phyloP scores from a whole-genome alignment of 2,329 filamentous ascomycete species.

The Cordyceps cateniannulata region DNA sequence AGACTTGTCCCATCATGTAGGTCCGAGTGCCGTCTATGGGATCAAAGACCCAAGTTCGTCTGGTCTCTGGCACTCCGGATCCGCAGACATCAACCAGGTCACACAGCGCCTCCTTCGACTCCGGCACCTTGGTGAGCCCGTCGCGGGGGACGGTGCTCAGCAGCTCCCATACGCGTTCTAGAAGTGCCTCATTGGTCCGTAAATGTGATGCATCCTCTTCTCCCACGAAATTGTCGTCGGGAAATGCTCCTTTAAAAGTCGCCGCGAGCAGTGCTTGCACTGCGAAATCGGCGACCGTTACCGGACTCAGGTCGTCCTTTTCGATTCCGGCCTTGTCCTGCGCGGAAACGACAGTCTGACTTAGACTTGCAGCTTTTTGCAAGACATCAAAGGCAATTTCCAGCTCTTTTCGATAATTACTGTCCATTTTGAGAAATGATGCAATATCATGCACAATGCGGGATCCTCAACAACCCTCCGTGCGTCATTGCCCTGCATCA shows the following conservation, averaged over 20 bases:
- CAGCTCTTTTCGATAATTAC: constrained; percentile 36
- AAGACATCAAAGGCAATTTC: constrained; percentile 36
- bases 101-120: constrained; percentile 40
- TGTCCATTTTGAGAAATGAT: constrained; percentile 31
- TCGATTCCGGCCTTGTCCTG: constrained; percentile 44
- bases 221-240: constrained; percentile 45
- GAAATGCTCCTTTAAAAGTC: constrained; percentile 44
- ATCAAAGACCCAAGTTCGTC: constrained; percentile 51
- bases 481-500: not conserved
- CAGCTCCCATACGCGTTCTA: constrained; percentile 42
- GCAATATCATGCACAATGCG: not conserved
- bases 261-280: constrained; percentile 49
- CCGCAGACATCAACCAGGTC: constrained; percentile 48
- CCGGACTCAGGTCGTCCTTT: constrained; percentile 50
- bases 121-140: constrained; percentile 24
- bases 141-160: constrained; percentile 25
- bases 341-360: constrained; percentile 39
- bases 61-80: constrained; percentile 27
- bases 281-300: constrained; percentile 55
- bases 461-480: not conserved
- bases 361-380: constrained; percentile 41
- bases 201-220: constrained; percentile 48
- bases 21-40: constrained; percentile 56
- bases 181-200: constrained; percentile 33
- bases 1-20: constrained; percentile 46